Evolutionary conservation across 257 asterid genomes (phyloP).

Genomic region (Solanum chmielewskii): DNA sequence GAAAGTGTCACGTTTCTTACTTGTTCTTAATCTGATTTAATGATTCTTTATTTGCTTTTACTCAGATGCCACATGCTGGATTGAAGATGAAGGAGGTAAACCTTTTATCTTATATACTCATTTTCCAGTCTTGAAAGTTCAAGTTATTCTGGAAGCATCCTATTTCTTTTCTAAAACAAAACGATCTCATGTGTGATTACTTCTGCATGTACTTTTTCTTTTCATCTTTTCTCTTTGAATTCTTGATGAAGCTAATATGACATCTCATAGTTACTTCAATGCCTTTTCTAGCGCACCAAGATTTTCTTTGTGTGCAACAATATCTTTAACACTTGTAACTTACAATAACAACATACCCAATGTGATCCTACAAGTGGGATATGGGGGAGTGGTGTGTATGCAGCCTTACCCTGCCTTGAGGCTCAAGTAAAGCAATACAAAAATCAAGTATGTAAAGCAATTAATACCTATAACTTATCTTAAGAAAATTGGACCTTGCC

Average conservation of each 20-base stretch:
- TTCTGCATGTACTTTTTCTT: background rate
- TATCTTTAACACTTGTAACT: background rate
- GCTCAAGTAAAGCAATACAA: background rate
- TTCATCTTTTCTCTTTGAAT: background rate
- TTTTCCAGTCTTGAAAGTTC: background rate
- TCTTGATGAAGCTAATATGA: background rate
- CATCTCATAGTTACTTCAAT: background rate
- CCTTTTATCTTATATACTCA: background rate
- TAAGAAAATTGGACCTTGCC: background rate
- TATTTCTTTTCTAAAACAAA: background rate
- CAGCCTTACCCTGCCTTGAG: background rate
- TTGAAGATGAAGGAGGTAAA: background rate
- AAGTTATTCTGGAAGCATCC: background rate
- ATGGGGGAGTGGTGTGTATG: background rate
- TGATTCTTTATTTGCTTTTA: background rate
- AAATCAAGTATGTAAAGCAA: background rate
- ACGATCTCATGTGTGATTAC: background rate
- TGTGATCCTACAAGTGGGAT: background rate
- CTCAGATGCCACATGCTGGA: background rate
- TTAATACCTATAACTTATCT: background rate
- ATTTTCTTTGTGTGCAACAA: background rate
- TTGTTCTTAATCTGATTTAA: background rate
- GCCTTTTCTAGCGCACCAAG: background rate
- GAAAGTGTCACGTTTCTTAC: background rate
- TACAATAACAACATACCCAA: background rate